Evolutionary conservation across 352 stramenopile species (phyloP).

Genomic region (Globisporangium parvum): DNA sequence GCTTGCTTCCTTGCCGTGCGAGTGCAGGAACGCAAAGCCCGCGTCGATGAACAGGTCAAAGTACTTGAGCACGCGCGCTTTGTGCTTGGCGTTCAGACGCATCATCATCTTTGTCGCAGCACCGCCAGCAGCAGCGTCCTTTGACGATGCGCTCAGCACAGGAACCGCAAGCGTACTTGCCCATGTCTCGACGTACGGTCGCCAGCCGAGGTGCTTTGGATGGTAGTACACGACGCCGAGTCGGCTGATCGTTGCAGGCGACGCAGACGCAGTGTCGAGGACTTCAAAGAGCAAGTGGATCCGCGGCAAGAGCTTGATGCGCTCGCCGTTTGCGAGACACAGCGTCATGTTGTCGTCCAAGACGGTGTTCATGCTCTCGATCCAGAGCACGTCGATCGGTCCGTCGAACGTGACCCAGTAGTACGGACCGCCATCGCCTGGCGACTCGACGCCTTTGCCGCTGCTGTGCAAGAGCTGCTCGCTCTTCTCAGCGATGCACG

Average conservation of each 20-base stretch:
- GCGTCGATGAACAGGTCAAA: conserved; percentile 63
- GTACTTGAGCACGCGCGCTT: conserved; percentile 35
- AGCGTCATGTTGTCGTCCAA: conserved; percentile 90
- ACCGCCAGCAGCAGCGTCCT: conserved; percentile 3
- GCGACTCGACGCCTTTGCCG: conserved; percentile 11
- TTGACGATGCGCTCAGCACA: conserved; percentile 4
- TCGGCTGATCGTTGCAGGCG: conserved; percentile 89
- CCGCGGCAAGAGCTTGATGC: conserved; percentile 72
- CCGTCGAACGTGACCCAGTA: conserved; percentile 87
- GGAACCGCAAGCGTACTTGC: conserved; percentile 32
- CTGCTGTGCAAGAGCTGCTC: conserved; percentile 28
- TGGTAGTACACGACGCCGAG: conserved; percentile 91
- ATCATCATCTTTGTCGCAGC: conserved; percentile 3
- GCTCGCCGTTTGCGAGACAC: conserved; percentile 85
- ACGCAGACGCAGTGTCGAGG: conserved; percentile 84
- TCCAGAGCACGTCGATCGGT: conserved; percentile 79
- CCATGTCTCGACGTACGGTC: conserved; percentile 56
- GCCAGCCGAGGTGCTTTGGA: conserved; percentile 51
- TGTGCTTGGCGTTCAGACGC: conserved; percentile 29
- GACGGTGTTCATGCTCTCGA: conserved; percentile 87
- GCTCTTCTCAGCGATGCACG: conserved; percentile 69
- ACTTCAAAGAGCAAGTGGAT: conserved; percentile 94
- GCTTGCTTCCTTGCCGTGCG: conserved; percentile 3
- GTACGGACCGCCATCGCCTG: conserved; percentile 26
- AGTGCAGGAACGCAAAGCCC: conserved; percentile 41